phyloP scores from a whole-genome alignment of 2,329 filamentous ascomycete genomes.

The Aspergillus nomiae region DNA sequence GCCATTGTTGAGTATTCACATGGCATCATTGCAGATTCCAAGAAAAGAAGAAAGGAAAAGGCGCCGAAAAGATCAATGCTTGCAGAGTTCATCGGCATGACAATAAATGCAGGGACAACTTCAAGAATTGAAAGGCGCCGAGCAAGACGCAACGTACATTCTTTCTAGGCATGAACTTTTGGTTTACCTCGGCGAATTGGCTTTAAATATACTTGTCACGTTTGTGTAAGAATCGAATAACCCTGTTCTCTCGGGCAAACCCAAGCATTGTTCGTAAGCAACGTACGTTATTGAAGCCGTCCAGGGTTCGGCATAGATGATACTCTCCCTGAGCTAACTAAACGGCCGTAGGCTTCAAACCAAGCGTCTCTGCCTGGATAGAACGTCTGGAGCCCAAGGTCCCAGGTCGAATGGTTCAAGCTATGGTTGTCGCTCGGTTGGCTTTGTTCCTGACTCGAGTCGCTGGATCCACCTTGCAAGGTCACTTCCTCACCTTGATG shows the following conservation, averaged over 20 bases:
- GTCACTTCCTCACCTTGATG: constrained; percentile 1
- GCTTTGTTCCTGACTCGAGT: constrained; percentile 1
- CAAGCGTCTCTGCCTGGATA: constrained; percentile 15
- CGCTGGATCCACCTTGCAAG: neutral
- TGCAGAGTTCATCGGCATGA: neutral
- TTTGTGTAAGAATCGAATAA: neutral
- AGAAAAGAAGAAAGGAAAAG: neutral
- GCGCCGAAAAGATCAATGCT: neutral
- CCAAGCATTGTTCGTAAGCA: no score
- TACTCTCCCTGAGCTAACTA: neutral
- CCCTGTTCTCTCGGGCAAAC: neutral
- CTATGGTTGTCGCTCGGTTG: neutral
- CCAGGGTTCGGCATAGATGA: neutral
- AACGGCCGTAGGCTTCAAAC: constrained; percentile 10
- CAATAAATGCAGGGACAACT: neutral
- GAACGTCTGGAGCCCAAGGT: constrained; percentile 23
- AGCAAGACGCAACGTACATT: no score
- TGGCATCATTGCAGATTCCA: neutral
- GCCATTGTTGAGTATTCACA: neutral
- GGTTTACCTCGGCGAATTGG: neutral
- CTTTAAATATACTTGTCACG: neutral
- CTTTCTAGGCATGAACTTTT: neutral
- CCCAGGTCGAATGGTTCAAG: constrained; percentile 15
- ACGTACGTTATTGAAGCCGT: no score
- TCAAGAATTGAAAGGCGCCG: neutral